phyloP scores from a whole-genome alignment of 2,329 filamentous ascomycete genomes.

The Thielaviopsis musarum region DNA sequence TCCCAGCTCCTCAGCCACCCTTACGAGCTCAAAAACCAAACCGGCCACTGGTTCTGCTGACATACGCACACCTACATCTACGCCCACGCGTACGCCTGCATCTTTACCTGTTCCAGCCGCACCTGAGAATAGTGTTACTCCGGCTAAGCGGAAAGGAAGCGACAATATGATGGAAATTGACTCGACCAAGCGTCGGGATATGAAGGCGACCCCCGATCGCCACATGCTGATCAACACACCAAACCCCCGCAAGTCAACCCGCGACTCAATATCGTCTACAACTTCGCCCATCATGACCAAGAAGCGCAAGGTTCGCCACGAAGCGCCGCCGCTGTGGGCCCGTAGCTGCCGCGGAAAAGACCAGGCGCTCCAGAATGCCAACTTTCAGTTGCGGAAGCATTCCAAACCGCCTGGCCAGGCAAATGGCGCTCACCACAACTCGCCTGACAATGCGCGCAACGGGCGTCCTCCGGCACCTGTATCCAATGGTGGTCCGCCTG shows the following conservation, averaged over 20 bases:
- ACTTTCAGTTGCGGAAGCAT: slow-evolving; percentile 28
- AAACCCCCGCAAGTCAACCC: slow-evolving; percentile 8
- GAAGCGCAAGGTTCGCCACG: slow-evolving; percentile 22
- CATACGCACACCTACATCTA: neutral
- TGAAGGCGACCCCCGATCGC: slow-evolving; percentile 5
- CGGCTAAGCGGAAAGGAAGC: slow-evolving; percentile 32
- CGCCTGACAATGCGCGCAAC: slow-evolving; percentile 27
- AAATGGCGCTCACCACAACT: slow-evolving; percentile 25
- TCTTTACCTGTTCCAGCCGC: neutral
- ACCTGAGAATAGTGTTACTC: slow-evolving; percentile 21
- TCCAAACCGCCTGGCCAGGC: slow-evolving; percentile 23
- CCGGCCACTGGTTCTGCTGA: neutral
- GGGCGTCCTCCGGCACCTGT: slow-evolving; percentile 13
- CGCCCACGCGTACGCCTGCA: neutral
- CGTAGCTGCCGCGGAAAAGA: slow-evolving; percentile 22
- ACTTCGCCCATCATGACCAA: slow-evolving; percentile 20
- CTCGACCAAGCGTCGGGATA: slow-evolving; percentile 5
- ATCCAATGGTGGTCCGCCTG: neutral
- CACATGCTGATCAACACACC: neutral
- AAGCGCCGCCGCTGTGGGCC: slow-evolving; percentile 31
- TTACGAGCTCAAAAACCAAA: neutral
- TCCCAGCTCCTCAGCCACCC: neutral
- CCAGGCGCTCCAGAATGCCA: slow-evolving; percentile 24
- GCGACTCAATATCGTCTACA: slow-evolving; percentile 2
- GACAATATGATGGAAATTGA: slow-evolving; percentile 19